Conservation (phyloP, 768 basidiomycete genomes). For the Tricholoma flavovirens region DNA sequence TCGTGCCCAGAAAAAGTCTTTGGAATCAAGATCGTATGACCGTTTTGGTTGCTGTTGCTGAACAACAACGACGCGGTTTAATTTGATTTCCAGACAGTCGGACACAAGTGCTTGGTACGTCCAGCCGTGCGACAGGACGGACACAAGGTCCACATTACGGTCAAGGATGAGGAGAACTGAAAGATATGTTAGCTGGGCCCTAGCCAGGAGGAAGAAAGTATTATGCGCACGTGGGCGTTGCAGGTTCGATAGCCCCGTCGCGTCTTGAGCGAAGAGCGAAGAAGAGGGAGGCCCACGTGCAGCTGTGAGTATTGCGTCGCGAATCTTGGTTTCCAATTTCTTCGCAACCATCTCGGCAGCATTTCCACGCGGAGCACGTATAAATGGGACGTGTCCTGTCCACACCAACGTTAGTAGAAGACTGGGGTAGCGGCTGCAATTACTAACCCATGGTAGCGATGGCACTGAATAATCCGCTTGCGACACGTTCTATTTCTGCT, state of each 20-base stretch:
- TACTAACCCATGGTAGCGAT: slow-evolving; percentile 76
- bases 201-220: not conserved
- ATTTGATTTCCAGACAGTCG: slow-evolving; percentile 94
- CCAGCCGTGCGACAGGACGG: slow-evolving; percentile 96
- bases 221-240: slow-evolving; percentile 67
- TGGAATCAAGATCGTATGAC: slow-evolving; percentile 93
- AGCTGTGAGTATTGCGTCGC: slow-evolving; percentile 74
- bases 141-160: slow-evolving; percentile 89
- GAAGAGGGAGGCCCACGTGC: slow-evolving; percentile 52
- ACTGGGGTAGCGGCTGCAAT: not conserved
- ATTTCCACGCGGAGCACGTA: slow-evolving; percentile 91
- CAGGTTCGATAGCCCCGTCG: slow-evolving; percentile 77
- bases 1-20: slow-evolving; percentile 98
- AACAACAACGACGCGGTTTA: slow-evolving; percentile 88
- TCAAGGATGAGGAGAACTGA: slow-evolving; percentile 91
- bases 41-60: slow-evolving; percentile 62
- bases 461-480: slow-evolving; percentile 87
- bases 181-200: slow-evolving; percentile 8
- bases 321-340: slow-evolving; percentile 86
- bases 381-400: slow-evolving; percentile 86
- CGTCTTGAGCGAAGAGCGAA: slow-evolving; percentile 70
- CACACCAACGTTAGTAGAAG: slow-evolving; percentile 2
- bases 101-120: slow-evolving; percentile 98
- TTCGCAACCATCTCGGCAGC: slow-evolving; percentile 99
- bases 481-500: slow-evolving; percentile 86